These are phyloP conservation scores for Xylaria flabelliformis DNA, from an alignment of 495 filamentous ascomycete genomes.

Conservation along the genomic window DNA sequence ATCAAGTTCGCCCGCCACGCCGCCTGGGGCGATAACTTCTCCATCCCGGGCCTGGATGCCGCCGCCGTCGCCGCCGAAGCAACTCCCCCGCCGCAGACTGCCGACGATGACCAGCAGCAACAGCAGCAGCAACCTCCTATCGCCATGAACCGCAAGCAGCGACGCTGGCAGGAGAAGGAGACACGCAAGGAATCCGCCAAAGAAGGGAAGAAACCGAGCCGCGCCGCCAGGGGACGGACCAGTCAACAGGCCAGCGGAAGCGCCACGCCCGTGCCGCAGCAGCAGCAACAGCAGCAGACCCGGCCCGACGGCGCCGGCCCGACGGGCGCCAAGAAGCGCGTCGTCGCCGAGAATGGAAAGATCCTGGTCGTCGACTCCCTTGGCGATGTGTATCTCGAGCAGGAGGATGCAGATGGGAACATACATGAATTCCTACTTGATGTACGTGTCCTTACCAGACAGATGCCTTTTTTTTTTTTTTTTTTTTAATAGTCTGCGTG, in stretches of 20 bases:
- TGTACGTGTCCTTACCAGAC: conserved; percentile 59
- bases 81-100: conserved; percentile 46
- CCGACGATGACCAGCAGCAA: conserved; percentile 48
- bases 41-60: conserved; percentile 70
- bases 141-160: conserved; percentile 83
- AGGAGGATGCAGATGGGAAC: conserved; percentile 84
- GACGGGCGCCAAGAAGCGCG: conserved; percentile 75
- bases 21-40: conserved; percentile 84
- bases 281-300: background rate
- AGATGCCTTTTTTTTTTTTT: too few species aligned
- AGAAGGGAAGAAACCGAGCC: conserved; percentile 37
- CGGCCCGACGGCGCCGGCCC: conserved; percentile 50
- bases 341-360: conserved; percentile 94
- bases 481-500: background rate
- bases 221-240: conserved; percentile 35
- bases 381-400: conserved; percentile 91
- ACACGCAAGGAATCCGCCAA: conserved; percentile 67
- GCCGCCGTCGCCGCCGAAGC: conserved; percentile 38
- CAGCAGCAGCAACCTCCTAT: conserved; percentile 40
- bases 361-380: conserved; percentile 87
- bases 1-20: conserved; percentile 86
- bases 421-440: conserved; percentile 84
- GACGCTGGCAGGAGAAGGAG: conserved; percentile 84
- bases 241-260: conserved; percentile 43
- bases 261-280: conserved; percentile 35